Base-by-base conservation (phyloP, 257 asterid genomes). In the Jaltomata sinuosa region DNA sequence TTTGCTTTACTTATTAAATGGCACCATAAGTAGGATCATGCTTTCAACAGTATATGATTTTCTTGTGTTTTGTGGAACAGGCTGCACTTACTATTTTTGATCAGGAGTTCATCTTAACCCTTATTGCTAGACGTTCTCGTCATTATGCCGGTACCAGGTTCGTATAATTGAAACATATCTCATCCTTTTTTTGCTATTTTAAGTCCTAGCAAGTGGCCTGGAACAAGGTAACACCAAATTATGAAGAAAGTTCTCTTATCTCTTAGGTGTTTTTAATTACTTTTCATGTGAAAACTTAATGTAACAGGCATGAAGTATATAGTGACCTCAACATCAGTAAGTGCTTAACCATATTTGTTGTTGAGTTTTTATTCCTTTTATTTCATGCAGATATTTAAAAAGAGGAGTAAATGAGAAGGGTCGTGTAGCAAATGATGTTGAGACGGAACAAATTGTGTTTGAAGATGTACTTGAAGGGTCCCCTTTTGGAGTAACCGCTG, bases 61-160 rank as follows among this genome's bases (percentile, higher is more conserved):
- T 45, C 59, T 74, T 49, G 40, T 25, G 59, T 74, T 74, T 45
- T 25, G 38, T 74, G 81, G 40, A 72, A 84, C 93, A 96, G 99
- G 98, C 89, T 72, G 84, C 90, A 87, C 92, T 93, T 72, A 89
- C 95, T 10, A 84, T 87, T 89, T 86, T 90, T 83, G 94, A 91
- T 52, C 92, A 91, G 76, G 93, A 89, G 45, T 91, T 93, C 91
- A 84, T 74, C 81, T 88, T 96, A 76, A 93, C 93, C 85, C 97
- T 96, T 22, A 89, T 96, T 87, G 97, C 99, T 42, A 92, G 99
- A 80, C 94, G 99, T 47, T 96, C 99, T n/a, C 97, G 98, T 83
- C 99, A 96, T 88, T 94, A 91, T 80, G 99, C 99, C 79, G 99
- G 99, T 82, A 94, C 98, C 91, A 96, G 99, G 99, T 96, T 61